Percentiles rank a stretch among this genome's conserved stretches.
These are phyloP conservation scores for Leishmania amazonensis DNA, from an alignment of 208 protist genomes.

Conservation along the genomic window DNA sequence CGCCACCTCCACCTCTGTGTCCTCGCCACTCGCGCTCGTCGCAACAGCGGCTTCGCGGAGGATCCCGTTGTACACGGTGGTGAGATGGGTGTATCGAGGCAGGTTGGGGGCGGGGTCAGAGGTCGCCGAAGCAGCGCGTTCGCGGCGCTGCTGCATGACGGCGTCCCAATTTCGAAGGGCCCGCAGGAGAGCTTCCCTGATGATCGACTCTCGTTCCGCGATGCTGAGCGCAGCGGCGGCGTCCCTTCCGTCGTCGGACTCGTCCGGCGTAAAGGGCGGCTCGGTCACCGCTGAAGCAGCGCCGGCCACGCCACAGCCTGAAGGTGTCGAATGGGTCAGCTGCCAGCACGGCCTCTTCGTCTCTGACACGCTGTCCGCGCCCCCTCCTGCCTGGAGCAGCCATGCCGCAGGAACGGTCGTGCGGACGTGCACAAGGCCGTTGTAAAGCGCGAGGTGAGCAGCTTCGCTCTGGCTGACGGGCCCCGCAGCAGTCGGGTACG, in stretches of 20 bases:
- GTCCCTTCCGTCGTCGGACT: background rate
- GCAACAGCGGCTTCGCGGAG: background rate
- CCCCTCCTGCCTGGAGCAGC: conserved; percentile 8
- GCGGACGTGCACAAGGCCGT: conserved; percentile 26
- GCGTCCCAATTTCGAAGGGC: conserved; percentile 6
- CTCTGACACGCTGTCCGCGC: background rate
- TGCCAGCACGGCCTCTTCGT: background rate
- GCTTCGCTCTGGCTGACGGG: background rate
- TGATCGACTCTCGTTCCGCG: background rate
- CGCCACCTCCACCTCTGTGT: background rate
- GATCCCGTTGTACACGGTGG: conserved; percentile 4
- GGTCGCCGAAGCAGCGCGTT: background rate
- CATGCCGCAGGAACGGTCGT: conserved; percentile 5
- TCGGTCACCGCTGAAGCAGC: background rate
- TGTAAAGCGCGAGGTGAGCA: conserved; percentile 7
- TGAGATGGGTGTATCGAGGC: conserved; percentile 8
- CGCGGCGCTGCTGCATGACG: conserved; percentile 7
- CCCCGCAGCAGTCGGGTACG: background rate
- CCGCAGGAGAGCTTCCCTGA: conserved; percentile 7
- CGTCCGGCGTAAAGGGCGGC: background rate
- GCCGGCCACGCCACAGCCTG: background rate
- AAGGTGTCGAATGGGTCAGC: background rate
- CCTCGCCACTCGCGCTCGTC: conserved; percentile 2
- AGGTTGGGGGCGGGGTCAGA: background rate
- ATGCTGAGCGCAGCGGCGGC: background rate